Evolutionary conservation across 257 asterid species (phyloP).

Genomic region (Mentha longifolia): DNA sequence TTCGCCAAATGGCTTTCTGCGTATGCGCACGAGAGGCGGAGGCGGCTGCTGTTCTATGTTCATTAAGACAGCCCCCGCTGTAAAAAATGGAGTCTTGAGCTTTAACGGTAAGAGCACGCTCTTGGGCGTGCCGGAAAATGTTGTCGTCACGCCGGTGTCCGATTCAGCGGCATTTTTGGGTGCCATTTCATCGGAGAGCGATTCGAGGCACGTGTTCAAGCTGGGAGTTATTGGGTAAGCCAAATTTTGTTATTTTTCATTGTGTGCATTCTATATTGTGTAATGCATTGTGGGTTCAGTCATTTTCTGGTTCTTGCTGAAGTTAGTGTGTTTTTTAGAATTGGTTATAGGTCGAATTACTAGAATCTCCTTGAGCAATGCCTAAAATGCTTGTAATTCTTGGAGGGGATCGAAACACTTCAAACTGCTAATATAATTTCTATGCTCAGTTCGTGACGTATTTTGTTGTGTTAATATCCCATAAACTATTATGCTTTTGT

Average conservation of each 20-base stretch:
- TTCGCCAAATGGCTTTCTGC: slow-evolving; percentile 35
- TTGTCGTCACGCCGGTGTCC: slow-evolving; percentile 43
- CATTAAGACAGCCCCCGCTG: slow-evolving; percentile 38
- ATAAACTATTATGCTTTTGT: neutral
- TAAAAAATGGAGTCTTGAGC: slow-evolving; percentile 41
- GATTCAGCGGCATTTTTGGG: slow-evolving; percentile 53
- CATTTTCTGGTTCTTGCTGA: neutral
- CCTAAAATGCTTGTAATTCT: neutral
- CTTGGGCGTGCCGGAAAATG: slow-evolving; percentile 48
- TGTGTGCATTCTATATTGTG: neutral
- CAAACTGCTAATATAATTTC: neutral
- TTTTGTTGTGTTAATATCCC: neutral
- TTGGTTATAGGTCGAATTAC: neutral
- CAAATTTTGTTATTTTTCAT: neutral
- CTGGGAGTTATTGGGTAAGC: slow-evolving; percentile 54
- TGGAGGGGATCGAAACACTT: neutral
- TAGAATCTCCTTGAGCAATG: neutral
- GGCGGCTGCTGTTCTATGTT: slow-evolving; percentile 34
- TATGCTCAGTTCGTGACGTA: neutral
- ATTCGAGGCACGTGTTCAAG: slow-evolving; percentile 55
- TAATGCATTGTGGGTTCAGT: no score
- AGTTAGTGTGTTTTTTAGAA: neutral
- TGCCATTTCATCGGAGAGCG: slow-evolving; percentile 34
- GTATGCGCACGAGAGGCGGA: slow-evolving; percentile 16
- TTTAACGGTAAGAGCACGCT: slow-evolving; percentile 41